Base-by-base conservation (phyloP, 148 eudicot species). In the Gaultheria prostrata region DNA sequence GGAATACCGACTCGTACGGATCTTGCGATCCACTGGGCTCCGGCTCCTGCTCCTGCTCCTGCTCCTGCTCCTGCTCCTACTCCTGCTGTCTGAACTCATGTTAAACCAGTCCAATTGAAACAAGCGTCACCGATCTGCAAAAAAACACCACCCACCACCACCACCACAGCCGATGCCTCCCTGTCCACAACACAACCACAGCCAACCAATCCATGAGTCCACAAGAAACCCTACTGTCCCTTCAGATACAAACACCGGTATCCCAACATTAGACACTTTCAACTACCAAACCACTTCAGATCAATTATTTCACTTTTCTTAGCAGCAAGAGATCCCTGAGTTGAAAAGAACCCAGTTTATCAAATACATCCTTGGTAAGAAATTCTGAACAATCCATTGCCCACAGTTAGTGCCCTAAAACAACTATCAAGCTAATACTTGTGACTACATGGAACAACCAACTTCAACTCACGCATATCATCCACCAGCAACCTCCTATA, bases 51-150 rank as follows among this genome's bases (percentile, higher is more conserved):
- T n/a, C 56, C 97, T 82, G 91, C 94, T 91, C 65, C 97, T 81
- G 89, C 97, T 94, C 79, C 94, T 28, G 82, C 99, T 96, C 93
- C 98, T 84, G 90, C 97, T 94, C 56, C 97, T 84, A 89, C 94
- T 92, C 57, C 95, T 87, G 86, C 90, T 91, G 81, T 88, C 93
- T 79, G 95, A 89, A 86, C 94, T 90, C 99, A 97, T 94, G 84
- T 91, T 90, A 88, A 88, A 84, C 56, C 79, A 86, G 81, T 75
- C 82, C 85, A 73, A 78, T 85, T 56, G 85, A 85, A 87, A 80
- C 86, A 90, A 88, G 82, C 86, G 87, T 85, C 86, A 86, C 86
- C 30, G 82, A 85, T 77, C 69, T 61, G 86, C 85, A 90, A 46
- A 86, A 86, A 79, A 84, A 74, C 85, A 84, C 85, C 87, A 76